A percentile compares a stretch with the other conserved stretches of the same genome.
phyloP scores from a whole-genome alignment of 768 basidiomycete genomes.

The Omphalotus guepiniiformis region DNA sequence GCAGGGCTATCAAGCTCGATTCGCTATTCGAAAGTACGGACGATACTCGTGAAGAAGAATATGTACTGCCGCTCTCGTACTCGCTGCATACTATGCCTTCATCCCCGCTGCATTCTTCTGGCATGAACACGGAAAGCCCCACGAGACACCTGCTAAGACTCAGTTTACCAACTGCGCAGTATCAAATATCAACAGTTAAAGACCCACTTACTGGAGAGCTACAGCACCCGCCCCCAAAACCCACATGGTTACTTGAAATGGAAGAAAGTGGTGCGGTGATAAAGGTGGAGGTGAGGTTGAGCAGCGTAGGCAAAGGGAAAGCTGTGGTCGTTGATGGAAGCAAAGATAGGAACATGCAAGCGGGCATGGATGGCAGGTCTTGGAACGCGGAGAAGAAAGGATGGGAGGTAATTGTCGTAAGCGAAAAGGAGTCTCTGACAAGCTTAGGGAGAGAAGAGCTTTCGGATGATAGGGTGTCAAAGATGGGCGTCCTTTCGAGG shows the following conservation, averaged over 20 bases:
- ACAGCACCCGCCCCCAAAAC: conserved; percentile 54
- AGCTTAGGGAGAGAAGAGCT: conserved; percentile 71
- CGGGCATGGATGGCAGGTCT: conserved; percentile 35
- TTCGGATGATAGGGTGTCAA: conserved; percentile 62
- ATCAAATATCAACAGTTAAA: conserved; percentile 66
- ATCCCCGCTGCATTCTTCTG: conserved; percentile 77
- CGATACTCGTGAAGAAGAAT: conserved; percentile 3
- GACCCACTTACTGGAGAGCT: conserved; percentile 80
- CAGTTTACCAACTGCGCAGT: conserved; percentile 79
- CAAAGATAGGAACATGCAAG: conserved; percentile 16
- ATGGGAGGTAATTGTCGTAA: conserved; percentile 48
- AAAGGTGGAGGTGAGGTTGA: conserved; percentile 51
- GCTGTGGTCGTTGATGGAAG: conserved; percentile 8
- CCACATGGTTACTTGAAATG: conserved; percentile 68
- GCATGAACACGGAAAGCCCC: conserved; percentile 39
- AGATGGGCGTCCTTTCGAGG: conserved; percentile 68
- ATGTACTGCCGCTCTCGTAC: conserved; percentile 49
- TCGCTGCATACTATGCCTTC: conserved; percentile 74
- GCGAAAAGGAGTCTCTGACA: conserved; percentile 75
- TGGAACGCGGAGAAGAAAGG: conserved; percentile 23
- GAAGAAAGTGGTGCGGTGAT: conserved; percentile 51
- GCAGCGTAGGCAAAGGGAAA: conserved; percentile 19
- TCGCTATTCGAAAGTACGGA: not conserved
- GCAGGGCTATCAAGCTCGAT: conserved; percentile 2
- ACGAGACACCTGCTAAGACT: conserved; percentile 76